Conservation (phyloP, 495 filamentous ascomycete species). For the Aspergillus steynii region DNA sequence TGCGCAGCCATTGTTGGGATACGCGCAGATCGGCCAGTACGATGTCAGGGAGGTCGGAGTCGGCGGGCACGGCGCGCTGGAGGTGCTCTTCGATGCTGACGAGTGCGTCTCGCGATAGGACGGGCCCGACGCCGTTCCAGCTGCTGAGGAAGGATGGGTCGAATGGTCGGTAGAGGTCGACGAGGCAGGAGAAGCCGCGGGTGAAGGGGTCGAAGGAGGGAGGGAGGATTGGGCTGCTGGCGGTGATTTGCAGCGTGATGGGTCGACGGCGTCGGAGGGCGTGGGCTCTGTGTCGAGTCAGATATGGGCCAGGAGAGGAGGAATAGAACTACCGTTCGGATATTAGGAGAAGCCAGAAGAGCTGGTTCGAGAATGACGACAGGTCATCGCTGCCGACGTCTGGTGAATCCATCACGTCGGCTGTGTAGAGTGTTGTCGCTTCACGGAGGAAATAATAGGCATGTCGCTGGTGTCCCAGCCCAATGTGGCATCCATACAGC, state of each 20-base stretch:
- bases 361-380: conserved; percentile 33
- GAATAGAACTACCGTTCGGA: conserved; percentile 59
- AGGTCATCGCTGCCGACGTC: conserved; percentile 24
- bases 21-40: conserved; percentile 64
- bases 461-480: conserved; percentile 68
- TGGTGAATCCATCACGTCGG: conserved; percentile 41
- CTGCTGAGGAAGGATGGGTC: conserved; percentile 67
- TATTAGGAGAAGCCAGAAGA: conserved; percentile 74
- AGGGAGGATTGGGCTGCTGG: conserved; percentile 59
- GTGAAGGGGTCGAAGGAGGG: conserved; percentile 22
- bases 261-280: conserved; percentile 74
- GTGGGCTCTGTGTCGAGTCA: conserved; percentile 51
- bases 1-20: conserved; percentile 76
- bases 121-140: conserved; percentile 69
- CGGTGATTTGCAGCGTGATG: conserved; percentile 65
- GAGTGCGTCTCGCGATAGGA: conserved; percentile 60
- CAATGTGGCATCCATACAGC: conserved; percentile 68
- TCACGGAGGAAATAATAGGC: conserved; percentile 75
- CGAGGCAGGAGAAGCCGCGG: conserved; percentile 61
- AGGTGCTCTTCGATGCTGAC: conserved; percentile 64
- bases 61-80: conserved; percentile 59
- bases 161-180: conserved; percentile 69
- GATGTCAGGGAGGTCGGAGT: conserved; percentile 61
- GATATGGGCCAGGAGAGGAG: background rate
- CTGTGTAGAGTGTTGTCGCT: conserved; percentile 59